These are phyloP conservation scores for Penicillium daleae DNA, from an alignment of 495 filamentous ascomycete genomes.

Conservation along the genomic window DNA sequence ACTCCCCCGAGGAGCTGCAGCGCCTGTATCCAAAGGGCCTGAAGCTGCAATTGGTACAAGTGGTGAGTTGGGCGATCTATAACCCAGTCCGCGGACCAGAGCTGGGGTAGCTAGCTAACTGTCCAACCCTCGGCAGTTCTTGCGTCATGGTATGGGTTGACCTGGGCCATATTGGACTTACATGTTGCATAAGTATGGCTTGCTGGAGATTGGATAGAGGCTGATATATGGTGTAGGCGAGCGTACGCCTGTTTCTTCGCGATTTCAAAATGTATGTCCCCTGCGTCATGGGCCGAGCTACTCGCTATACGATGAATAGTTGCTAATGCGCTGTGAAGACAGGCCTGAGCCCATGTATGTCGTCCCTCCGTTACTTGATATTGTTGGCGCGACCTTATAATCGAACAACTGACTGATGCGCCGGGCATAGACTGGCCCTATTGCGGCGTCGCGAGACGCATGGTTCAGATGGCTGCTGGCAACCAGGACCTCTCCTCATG, in stretches of 20 bases:
- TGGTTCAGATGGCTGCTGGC: slow-evolving; percentile 71
- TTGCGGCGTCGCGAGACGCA: slow-evolving; percentile 72
- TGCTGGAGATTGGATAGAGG: not conserved
- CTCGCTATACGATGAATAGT: not conserved
- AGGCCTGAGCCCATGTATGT: slow-evolving; percentile 72
- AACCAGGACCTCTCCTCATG: slow-evolving; percentile 60
- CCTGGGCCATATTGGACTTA: not conserved
- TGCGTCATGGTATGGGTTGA: slow-evolving; percentile 71
- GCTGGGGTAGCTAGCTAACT: slow-evolving; percentile 20
- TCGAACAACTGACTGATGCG: slow-evolving; percentile 22
- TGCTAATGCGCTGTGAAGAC: slow-evolving; percentile 50
- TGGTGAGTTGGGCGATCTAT: slow-evolving; percentile 53
- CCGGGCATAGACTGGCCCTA: slow-evolving; percentile 78
- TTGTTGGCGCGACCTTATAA: not conserved
- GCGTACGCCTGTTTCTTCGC: slow-evolving; percentile 79
- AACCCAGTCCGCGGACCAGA: not conserved
- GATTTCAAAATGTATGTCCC: slow-evolving; percentile 76
- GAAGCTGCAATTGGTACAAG: slow-evolving; percentile 85
- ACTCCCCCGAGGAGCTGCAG: slow-evolving; percentile 78
- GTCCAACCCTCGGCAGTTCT: slow-evolving; percentile 51
- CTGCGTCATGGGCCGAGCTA: not conserved
- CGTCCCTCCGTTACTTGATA: slow-evolving; percentile 7
- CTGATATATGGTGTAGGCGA: slow-evolving; percentile 55
- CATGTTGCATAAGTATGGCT: not conserved
- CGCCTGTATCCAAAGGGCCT: slow-evolving; percentile 79